These are phyloP conservation scores for Pythium vanterpoolii DNA, from an alignment of 352 stramenopile species.

Conservation along the genomic window DNA sequence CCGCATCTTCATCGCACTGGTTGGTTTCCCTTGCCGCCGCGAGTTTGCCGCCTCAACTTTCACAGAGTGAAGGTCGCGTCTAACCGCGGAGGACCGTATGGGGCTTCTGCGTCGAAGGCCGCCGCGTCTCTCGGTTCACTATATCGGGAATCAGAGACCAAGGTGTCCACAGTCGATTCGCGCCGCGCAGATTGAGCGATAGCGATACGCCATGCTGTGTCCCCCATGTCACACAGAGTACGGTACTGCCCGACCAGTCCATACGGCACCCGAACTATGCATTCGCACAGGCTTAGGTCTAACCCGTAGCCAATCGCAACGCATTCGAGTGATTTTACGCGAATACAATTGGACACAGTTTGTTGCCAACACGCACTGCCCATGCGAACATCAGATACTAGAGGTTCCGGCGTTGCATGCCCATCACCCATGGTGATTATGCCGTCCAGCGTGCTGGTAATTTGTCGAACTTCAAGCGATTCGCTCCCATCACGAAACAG, in stretches of 20 bases:
- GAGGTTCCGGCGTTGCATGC: background rate
- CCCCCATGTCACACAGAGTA: background rate
- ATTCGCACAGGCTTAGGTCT: background rate
- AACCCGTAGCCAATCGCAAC: background rate
- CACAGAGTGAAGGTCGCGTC: slow-evolving; percentile 4
- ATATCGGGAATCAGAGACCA: too few species aligned
- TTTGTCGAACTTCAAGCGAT: background rate
- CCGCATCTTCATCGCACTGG: background rate
- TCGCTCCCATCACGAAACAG: background rate
- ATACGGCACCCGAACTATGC: background rate
- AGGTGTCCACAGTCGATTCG: background rate
- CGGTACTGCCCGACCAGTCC: background rate
- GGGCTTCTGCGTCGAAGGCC: background rate
- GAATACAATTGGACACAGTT: background rate
- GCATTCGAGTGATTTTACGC: background rate
- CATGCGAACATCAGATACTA: background rate
- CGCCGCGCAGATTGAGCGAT: background rate
- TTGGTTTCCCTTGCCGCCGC: background rate
- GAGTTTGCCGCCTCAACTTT: background rate
- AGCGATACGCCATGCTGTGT: background rate
- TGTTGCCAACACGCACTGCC: background rate
- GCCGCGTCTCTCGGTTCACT: background rate
- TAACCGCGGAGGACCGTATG: background rate
- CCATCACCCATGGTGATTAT: background rate
- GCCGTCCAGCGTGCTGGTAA: background rate